A percentile compares a stretch with the other conserved stretches of the same genome.
These are phyloP conservation scores for Penicillium psychrofluorescens DNA, from an alignment of 495 filamentous ascomycete species.

Conservation along the genomic window DNA sequence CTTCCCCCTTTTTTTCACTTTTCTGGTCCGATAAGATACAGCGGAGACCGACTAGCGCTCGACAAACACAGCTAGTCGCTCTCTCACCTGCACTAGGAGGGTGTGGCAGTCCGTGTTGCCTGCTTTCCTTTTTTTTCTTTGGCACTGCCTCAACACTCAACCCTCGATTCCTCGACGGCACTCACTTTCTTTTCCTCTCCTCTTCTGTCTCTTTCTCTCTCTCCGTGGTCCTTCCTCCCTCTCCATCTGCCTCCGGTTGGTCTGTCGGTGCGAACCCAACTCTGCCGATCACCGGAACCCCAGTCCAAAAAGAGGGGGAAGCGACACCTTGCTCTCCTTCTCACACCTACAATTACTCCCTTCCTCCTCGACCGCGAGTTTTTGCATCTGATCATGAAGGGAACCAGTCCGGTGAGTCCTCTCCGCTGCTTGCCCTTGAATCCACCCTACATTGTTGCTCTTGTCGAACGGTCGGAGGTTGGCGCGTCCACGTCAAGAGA, in stretches of 20 bases:
- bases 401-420: not conserved
- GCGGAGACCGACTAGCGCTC: not conserved
- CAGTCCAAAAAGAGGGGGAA: too few relatives aligned
- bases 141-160: not conserved
- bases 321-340: not conserved
- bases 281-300: too few relatives aligned
- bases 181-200: not conserved
- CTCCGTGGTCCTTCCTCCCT: not conserved
- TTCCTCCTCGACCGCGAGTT: too few relatives aligned
- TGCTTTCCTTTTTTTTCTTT: conserved; percentile 1
- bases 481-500: too few relatives aligned
- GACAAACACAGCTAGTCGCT: too few relatives aligned
- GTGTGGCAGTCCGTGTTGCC: too few relatives aligned
- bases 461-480: too few relatives aligned
- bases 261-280: too few relatives aligned
- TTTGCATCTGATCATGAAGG: too few relatives aligned
- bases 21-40: not conserved
- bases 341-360: not conserved
- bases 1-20: not conserved
- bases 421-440: not conserved
- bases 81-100: too few relatives aligned
- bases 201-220: conserved; percentile 1
- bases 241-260: too few relatives aligned
- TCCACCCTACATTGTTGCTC: too few relatives aligned
- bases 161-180: not conserved